phyloP scores from a whole-genome alignment of 495 filamentous ascomycete species.

The Penicillium coprophilum region DNA sequence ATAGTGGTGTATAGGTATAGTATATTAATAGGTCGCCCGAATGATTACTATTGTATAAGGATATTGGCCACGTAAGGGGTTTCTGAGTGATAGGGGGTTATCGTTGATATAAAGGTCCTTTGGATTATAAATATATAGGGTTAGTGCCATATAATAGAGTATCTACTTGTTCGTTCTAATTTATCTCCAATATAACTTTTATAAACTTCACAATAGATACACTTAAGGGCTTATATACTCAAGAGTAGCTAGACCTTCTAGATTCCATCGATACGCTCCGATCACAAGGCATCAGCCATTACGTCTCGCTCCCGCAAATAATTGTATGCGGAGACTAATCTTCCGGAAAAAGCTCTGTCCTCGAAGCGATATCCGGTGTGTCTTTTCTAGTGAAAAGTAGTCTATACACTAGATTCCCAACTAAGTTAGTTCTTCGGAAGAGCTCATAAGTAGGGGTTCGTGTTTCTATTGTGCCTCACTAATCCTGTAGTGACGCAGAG shows the following conservation, averaged over 20 bases:
- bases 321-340: conserved; percentile 66
- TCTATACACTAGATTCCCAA: conserved; percentile 59
- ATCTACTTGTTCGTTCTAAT: too few relatives aligned
- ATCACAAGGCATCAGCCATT: conserved; percentile 54
- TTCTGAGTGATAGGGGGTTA: too few relatives aligned
- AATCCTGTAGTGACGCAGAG: conserved; percentile 25
- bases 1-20: conserved; percentile 17
- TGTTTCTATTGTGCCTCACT: conserved; percentile 41
- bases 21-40: too few relatives aligned
- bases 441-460: conserved; percentile 20
- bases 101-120: too few relatives aligned
- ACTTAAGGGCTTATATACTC: conserved; percentile 19
- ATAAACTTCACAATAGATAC: conserved; percentile 13
- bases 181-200: too few relatives aligned
- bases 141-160: too few relatives aligned
- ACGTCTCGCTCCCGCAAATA: conserved; percentile 57
- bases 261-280: conserved; percentile 59
- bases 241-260: conserved; percentile 51
- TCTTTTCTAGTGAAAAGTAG: conserved; percentile 54
- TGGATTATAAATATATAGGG: too few relatives aligned
- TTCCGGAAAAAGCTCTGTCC: conserved; percentile 62
- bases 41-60: too few relatives aligned
- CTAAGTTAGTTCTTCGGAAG: conserved; percentile 56
- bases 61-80: too few relatives aligned
- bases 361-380: conserved; percentile 65